A percentile compares a stretch with the other conserved stretches of the same genome.
These are phyloP conservation scores for Amborella trichopoda DNA, from an alignment of 164 flowering plant genomes.

Conservation along the genomic window DNA sequence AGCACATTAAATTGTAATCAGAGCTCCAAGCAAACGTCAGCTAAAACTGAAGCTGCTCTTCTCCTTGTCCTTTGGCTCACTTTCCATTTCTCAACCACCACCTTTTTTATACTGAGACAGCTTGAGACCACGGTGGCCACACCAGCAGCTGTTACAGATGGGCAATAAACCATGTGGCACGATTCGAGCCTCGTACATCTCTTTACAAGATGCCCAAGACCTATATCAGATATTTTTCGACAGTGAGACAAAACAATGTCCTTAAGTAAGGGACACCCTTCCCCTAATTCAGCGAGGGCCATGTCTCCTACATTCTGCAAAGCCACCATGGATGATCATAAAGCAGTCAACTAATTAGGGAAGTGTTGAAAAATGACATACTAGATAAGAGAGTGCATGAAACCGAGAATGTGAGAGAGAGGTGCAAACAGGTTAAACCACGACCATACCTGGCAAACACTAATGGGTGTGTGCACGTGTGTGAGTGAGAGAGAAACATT, in stretches of 20 bases:
- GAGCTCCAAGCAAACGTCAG: slow-evolving; percentile 68
- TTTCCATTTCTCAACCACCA: slow-evolving; percentile 75
- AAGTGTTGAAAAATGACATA: no score
- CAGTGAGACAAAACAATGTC: slow-evolving; percentile 77
- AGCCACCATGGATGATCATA: no score
- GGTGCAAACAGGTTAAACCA: no score
- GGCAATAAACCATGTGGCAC: slow-evolving; percentile 88
- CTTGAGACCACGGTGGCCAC: slow-evolving; percentile 73
- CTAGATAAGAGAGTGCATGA: no score
- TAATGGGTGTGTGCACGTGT: background rate
- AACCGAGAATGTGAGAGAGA: no score
- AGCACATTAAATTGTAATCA: slow-evolving; percentile 9
- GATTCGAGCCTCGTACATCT: slow-evolving; percentile 51
- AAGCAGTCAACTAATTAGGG: no score
- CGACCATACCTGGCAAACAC: no score
- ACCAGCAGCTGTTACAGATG: slow-evolving; percentile 59
- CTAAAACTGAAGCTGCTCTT: slow-evolving; percentile 55
- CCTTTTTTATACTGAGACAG: slow-evolving; percentile 60
- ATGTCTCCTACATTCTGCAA: slow-evolving; percentile 59
- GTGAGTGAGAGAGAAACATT: slow-evolving; percentile 5
- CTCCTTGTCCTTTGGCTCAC: slow-evolving; percentile 66
- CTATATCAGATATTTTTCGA: slow-evolving; percentile 56
- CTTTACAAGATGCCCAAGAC: slow-evolving; percentile 54
- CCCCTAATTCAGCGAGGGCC: slow-evolving; percentile 67
- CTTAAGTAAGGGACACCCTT: slow-evolving; percentile 71